Evolutionary conservation across 2,329 filamentous ascomycete species (phyloP).

Genomic region (Fusarium pininemorale): DNA sequence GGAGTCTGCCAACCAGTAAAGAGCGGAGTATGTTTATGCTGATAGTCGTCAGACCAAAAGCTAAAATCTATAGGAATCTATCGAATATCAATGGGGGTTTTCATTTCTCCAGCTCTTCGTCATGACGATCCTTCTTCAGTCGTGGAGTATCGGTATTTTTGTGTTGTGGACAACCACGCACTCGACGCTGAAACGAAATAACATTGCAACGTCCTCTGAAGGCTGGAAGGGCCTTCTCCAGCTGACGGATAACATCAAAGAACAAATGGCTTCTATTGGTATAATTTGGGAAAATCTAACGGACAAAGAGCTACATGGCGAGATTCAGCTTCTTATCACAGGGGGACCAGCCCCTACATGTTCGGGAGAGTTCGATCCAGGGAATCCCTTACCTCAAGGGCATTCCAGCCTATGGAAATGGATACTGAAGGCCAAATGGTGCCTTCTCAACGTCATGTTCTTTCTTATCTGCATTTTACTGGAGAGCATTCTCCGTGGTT

Average conservation of each 20-base stretch:
- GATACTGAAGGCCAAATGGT: no score
- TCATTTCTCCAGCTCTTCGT: conserved; percentile 12
- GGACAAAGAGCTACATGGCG: background rate
- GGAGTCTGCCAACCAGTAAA: background rate
- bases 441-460: no score
- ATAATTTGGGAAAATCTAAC: background rate
- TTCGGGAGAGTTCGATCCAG: no score
- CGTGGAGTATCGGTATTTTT: background rate
- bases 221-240: conserved; percentile 1
- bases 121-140: background rate
- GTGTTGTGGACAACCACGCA: background rate
- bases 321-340: background rate
- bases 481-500: no score
- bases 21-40: background rate
- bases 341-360: no score
- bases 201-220: fast-evolving
- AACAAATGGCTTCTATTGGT: background rate
- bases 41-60: no score
- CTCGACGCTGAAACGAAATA: background rate
- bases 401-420: no score
- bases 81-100: conserved; percentile 11
- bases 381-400: no score
- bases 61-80: background rate
- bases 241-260: background rate
- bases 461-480: no score